Evolutionary conservation across 495 filamentous ascomycete genomes (phyloP).

Genomic region (Podospora australis): DNA sequence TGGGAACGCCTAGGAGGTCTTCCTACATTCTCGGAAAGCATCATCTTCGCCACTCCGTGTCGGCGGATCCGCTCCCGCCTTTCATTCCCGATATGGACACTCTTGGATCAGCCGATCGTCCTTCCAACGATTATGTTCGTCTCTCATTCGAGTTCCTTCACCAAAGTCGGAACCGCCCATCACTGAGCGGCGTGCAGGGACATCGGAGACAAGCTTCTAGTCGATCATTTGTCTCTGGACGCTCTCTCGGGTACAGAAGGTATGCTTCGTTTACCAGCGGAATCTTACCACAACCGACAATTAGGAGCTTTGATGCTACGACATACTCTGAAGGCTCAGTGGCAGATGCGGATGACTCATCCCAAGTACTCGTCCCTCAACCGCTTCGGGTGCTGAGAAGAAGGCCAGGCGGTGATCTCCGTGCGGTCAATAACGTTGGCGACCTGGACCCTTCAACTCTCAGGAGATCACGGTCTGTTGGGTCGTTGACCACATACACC

Average conservation of each 20-base stretch:
- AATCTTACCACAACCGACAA: conserved; percentile 52
- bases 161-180: conserved; percentile 22
- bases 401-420: conserved; percentile 82
- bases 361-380: conserved; percentile 34
- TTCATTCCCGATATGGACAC: conserved; percentile 35
- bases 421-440: conserved; percentile 67
- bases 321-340: conserved; percentile 44
- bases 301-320: conserved; percentile 54
- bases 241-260: conserved; percentile 34
- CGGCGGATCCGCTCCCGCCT: conserved; percentile 30
- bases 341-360: conserved; percentile 14
- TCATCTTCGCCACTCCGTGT: conserved; percentile 22
- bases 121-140: conserved; percentile 25
- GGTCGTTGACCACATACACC: conserved; percentile 61
- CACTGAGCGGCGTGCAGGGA: conserved; percentile 28
- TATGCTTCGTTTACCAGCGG: conserved; percentile 68
- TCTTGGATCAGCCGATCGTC: conserved; percentile 18
- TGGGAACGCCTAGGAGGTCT: conserved; percentile 42
- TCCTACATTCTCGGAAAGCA: conserved; percentile 46
- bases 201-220: conserved; percentile 36
- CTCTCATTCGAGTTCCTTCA: conserved; percentile 28
- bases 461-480: conserved; percentile 61
- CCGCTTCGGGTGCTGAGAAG: conserved; percentile 67
- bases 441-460: conserved; percentile 52
- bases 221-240: conserved; percentile 32